Conservation (phyloP, 805 yeast species). For the Blastobotrys peoriensis region DNA sequence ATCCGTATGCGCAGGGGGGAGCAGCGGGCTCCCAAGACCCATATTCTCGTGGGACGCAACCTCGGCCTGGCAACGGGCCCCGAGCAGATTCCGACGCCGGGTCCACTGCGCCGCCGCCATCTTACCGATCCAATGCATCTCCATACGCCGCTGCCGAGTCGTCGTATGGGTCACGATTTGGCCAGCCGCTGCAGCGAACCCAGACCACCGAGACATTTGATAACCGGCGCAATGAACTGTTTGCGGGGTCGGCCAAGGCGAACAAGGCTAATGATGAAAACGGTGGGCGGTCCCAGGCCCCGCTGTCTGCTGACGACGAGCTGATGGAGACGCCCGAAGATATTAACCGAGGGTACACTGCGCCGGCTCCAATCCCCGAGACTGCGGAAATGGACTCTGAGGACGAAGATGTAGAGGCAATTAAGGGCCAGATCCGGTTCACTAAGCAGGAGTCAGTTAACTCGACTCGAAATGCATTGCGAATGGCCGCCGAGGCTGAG, state of each 20-base stretch:
- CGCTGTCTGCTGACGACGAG: slow-evolving; percentile 22
- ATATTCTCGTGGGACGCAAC: too few species aligned
- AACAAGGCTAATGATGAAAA: not conserved
- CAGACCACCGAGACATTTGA: slow-evolving; percentile 17
- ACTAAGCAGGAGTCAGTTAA: slow-evolving; percentile 83
- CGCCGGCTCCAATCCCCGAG: slow-evolving; percentile 6
- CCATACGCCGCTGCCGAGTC: slow-evolving; percentile 20
- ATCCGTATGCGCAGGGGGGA: too few species aligned
- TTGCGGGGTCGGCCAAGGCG: slow-evolving; percentile 16
- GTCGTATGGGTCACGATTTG: slow-evolving; percentile 17
- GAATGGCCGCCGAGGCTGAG: slow-evolving; percentile 66
- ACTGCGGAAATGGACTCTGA: slow-evolving; percentile 35
- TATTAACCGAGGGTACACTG: slow-evolving; percentile 13
- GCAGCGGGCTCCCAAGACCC: too few species aligned
- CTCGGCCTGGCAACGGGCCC: too few species aligned
- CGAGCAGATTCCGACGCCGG: not conserved
- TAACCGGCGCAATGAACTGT: slow-evolving; percentile 25
- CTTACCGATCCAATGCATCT: slow-evolving; percentile 8
- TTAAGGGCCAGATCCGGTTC: slow-evolving; percentile 75
- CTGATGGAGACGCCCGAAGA: slow-evolving; percentile 24
- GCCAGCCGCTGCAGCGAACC: slow-evolving; percentile 15
- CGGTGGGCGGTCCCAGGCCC: slow-evolving; percentile 2
- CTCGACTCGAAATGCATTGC: slow-evolving; percentile 76
- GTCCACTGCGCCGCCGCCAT: slow-evolving; percentile 1
- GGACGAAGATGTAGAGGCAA: slow-evolving; percentile 83